Conservation (phyloP, 495 filamentous ascomycete species). For the Xylaria grammica region DNA sequence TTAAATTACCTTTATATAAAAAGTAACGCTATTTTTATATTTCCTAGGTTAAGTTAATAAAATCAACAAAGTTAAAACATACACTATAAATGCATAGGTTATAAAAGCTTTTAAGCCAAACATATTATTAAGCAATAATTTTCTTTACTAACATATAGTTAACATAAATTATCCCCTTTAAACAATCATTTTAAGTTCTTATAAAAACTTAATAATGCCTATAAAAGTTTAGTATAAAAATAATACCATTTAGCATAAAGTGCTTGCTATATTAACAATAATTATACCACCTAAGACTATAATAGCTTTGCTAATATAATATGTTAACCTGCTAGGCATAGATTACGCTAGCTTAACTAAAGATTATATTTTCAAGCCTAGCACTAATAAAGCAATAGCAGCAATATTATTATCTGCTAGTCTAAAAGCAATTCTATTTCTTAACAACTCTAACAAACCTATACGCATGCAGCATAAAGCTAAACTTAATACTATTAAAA, state of each 20-base stretch:
- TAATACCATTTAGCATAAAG: no score
- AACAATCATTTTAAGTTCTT: no score
- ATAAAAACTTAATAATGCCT: background rate
- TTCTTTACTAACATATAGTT: no score
- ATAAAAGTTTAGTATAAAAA: background rate
- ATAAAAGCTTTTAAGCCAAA: no score
- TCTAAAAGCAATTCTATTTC: background rate
- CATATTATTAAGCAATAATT: background rate
- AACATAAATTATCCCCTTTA: background rate
- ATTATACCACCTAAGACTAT: background rate
- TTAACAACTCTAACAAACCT: background rate
- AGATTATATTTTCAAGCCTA: background rate
- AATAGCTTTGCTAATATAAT: background rate
- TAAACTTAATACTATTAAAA: background rate
- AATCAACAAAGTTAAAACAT: no score
- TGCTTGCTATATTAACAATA: no score
- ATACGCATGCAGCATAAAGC: background rate
- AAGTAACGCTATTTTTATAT: background rate
- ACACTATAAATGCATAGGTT: no score
- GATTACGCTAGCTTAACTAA: background rate
- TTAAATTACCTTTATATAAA: background rate
- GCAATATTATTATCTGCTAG: background rate
- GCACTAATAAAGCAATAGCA: background rate
- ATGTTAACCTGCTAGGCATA: background rate
- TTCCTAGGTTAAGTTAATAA: background rate